phyloP scores from a whole-genome alignment of 2,329 filamentous ascomycete genomes.

The Sordariomycetes sp. region DNA sequence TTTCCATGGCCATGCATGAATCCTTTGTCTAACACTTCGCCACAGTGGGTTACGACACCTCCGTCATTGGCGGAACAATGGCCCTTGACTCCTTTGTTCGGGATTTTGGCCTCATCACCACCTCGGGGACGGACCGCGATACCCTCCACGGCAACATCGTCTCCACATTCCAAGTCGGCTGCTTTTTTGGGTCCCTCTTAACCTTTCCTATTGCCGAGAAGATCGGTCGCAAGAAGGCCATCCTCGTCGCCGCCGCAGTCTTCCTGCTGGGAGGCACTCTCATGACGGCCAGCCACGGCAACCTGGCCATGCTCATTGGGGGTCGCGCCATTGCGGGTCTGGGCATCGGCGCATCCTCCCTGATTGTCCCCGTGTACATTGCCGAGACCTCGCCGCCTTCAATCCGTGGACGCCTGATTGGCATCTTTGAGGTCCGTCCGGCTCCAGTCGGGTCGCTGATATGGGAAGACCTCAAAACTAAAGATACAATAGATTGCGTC shows the following conservation, averaged over 20 bases:
- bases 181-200: slow-evolving; percentile 66
- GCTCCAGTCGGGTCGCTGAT: neutral
- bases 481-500: slow-evolving; percentile 17
- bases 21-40: neutral
- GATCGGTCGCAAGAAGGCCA: slow-evolving; percentile 43
- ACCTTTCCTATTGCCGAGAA: slow-evolving; percentile 55
- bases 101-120: slow-evolving; percentile 6
- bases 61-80: slow-evolving; percentile 10
- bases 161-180: slow-evolving; percentile 54
- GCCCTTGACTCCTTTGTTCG: slow-evolving; percentile 8
- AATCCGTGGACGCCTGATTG: slow-evolving; percentile 49
- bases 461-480: neutral
- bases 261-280: slow-evolving; percentile 56
- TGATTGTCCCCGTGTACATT: slow-evolving; percentile 50
- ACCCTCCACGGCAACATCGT: slow-evolving; percentile 14
- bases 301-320: slow-evolving; percentile 46
- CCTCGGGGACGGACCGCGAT: slow-evolving; percentile 2
- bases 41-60: slow-evolving; percentile 6
- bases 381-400: slow-evolving; percentile 47
- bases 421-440: slow-evolving; percentile 21
- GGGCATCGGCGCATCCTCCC: slow-evolving; percentile 48
- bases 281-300: slow-evolving; percentile 40
- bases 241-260: slow-evolving; percentile 49
- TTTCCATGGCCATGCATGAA: neutral
- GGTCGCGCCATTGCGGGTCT: slow-evolving; percentile 51